Base-by-base conservation (phyloP, 176 grass and related monocot genomes). In the Paspalum notatum region DNA sequence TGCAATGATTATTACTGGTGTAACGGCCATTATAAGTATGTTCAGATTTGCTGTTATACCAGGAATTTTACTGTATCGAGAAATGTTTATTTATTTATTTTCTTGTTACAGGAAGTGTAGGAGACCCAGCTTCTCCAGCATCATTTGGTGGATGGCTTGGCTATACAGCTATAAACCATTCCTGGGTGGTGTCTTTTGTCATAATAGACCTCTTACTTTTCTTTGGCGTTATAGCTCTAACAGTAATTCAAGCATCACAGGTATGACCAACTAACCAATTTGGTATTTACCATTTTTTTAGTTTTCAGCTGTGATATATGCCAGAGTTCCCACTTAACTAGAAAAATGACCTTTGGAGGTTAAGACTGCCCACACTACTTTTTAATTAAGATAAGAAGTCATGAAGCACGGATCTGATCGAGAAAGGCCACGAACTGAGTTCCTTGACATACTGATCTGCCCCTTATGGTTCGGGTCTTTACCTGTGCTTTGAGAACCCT, bases 1-100 rank as follows among this genome's bases (percentile, higher is more conserved):
- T 78, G 95, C 95, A 15, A 98, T 95, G 95, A 93, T 98, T 46
- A 81, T 98, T 89, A 95, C 95, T 85, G 95, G 92, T 86, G 76
- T 63, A 72, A 78, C 91, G 25, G 81, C 92, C 48, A 64, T 93
- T 71, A 89, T 80, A 89, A 95, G 95, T 98, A 91, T 68, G 90
- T 69, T 40, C 66, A 39, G 70, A 81, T 80, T 56, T 69, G 68
- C 68, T 87, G 47, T 24, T 78, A 26, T 82, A 65, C 45, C 18
- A 45, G 15, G 47, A 80, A 22, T 76, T 62, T 62, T 70, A 55
- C 9, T 24, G 60, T 12, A 65, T 40, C 41, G 50, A 66, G 71
- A 48, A 85, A 76, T 11, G 24, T 56, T 51, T 68, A 37, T 38
- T 75, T 10, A 62, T 77, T 8, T 15, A 27, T 70, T 69, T 84